phyloP scores from a whole-genome alignment of 1,139 yeast genomes.

The Spencermartinsiella ligniputridi region DNA sequence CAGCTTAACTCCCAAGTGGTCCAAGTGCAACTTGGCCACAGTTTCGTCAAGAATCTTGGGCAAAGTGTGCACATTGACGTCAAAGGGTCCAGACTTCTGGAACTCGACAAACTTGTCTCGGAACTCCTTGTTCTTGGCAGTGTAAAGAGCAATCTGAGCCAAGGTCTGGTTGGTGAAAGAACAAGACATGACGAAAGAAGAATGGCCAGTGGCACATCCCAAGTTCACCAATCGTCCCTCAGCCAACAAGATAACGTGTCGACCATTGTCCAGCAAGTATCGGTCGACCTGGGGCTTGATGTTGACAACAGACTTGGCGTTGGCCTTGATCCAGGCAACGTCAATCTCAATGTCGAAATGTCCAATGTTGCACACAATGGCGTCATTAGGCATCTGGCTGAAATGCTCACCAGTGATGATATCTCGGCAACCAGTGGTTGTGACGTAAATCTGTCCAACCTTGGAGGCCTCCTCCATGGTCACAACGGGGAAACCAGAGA shows the following conservation, averaged over 20 bases:
- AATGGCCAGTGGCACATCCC: conserved; percentile 99
- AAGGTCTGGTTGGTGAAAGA: conserved; percentile 99
- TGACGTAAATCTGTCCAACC: conserved; percentile 95
- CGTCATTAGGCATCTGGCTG: conserved; percentile 95
- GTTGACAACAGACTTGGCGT: conserved; percentile 50
- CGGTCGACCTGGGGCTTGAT: conserved; percentile 99
- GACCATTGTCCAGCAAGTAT: conserved; percentile 84
- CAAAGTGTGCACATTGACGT: conserved; percentile 89
- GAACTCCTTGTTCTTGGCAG: conserved; percentile 79
- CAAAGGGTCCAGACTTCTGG: conserved; percentile 87
- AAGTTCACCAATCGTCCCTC: conserved; percentile 99
- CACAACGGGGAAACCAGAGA: conserved; percentile 96
- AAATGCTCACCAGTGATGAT: conserved; percentile 90
- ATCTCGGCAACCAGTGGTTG: conserved; percentile 99
- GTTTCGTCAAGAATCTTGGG: conserved; percentile 99
- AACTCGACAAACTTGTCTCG: conserved; percentile 82
- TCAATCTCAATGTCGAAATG: conserved; percentile 99
- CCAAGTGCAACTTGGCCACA: conserved; percentile 96
- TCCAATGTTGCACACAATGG: conserved; percentile 99
- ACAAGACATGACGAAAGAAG: conserved; percentile 99
- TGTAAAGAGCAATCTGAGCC: conserved; percentile 98
- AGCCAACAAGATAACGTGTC: conserved; percentile 93
- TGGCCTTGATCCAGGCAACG: conserved; percentile 39
- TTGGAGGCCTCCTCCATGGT: conserved; percentile 94
- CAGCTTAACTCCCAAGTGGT: conserved; percentile 89